These are phyloP conservation scores for Oryza coarctata DNA, from an alignment of 176 grass and related monocot species.

Conservation along the genomic window DNA sequence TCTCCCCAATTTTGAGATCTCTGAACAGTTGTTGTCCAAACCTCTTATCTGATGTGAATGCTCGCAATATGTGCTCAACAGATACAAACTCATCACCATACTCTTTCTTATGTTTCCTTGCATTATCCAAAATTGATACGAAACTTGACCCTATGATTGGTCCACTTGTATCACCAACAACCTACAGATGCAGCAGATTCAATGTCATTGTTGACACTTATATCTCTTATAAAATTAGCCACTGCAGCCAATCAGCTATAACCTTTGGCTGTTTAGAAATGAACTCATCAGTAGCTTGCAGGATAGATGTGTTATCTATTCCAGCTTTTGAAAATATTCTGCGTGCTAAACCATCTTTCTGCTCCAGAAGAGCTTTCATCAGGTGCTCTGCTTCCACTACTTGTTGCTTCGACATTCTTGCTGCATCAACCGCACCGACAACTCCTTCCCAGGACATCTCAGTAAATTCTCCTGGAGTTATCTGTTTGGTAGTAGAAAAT, in stretches of 20 bases:
- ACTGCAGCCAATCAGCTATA: background rate
- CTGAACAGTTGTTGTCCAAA: slow-evolving; percentile 86
- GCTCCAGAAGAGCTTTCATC: slow-evolving; percentile 95
- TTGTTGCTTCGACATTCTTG: slow-evolving; percentile 73
- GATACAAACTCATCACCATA: slow-evolving; percentile 87
- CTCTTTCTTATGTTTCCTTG: slow-evolving; percentile 79
- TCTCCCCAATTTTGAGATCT: slow-evolving; percentile 74
- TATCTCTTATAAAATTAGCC: background rate
- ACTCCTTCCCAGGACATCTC: slow-evolving; percentile 92
- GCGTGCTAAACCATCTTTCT: slow-evolving; percentile 89
- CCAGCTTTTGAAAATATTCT: slow-evolving; percentile 90
- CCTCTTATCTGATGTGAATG: slow-evolving; percentile 78
- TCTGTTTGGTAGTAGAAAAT: slow-evolving; percentile 39
- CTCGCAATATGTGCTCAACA: slow-evolving; percentile 79
- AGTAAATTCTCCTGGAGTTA: slow-evolving; percentile 59
- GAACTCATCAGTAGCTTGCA: slow-evolving; percentile 79
- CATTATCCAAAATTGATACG: slow-evolving; percentile 63
- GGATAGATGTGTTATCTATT: slow-evolving; percentile 70
- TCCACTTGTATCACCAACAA: slow-evolving; percentile 70
- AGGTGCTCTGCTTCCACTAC: slow-evolving; percentile 87
- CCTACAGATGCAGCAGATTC: slow-evolving; percentile 45
- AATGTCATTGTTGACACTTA: background rate
- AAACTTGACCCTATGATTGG: slow-evolving; percentile 77
- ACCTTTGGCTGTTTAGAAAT: slow-evolving; percentile 86
- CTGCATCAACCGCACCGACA: slow-evolving; percentile 70